Base-by-base conservation (phyloP, 2,329 filamentous ascomycete species). In the Mollisia scopiformis region DNA sequence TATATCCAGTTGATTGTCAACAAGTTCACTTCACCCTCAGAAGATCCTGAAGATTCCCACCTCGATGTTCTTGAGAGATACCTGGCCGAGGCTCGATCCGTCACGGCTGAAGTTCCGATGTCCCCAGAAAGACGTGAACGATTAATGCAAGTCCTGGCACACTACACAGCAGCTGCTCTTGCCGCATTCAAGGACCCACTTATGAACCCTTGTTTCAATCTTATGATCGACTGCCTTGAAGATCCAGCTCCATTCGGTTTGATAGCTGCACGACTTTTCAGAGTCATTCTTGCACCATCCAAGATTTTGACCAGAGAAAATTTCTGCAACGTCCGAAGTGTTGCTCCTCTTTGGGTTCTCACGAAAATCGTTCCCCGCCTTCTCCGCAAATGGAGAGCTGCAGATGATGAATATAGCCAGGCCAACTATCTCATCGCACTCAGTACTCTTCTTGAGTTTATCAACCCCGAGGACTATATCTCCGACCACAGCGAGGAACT, bases 1-100 rank as follows among this genome's bases (percentile, higher is more conserved):
- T 61, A 68, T 27, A 41, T 72, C 2, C 70, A 73, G 41, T 56
- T 74, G 4, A 49, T 72, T 0, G 59, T 74, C 13, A 73, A 72
- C 52, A 74, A 74, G 37, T 74, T 71, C 27, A 54, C 55, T 37
- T 70, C 67, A 6, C 35, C 63, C 11, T 54, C 55, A 11, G 53
- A 60, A 2, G 16, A 39, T 35, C 14, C 41, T 13, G 11, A 35
- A 43, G 10, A 28, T 6, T 16, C 41, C 27, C 35, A 68, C 8
- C 50, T 69, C 14, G n/a, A 66, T 11, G 13, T 64, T 14, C 64
- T 73, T 55, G 41, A 62, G 8, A 37, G 57, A 2, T 28, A 65
- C 0, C 51, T 69, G 10, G 39, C 61, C 3, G 43, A 23, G 25
- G 43, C 23, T 6, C 52, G 21, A 1, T 10, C 6, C 10, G 8